Base-by-base conservation (phyloP, 2,329 filamentous ascomycete species). In the Trichoderma arundinaceum region DNA sequence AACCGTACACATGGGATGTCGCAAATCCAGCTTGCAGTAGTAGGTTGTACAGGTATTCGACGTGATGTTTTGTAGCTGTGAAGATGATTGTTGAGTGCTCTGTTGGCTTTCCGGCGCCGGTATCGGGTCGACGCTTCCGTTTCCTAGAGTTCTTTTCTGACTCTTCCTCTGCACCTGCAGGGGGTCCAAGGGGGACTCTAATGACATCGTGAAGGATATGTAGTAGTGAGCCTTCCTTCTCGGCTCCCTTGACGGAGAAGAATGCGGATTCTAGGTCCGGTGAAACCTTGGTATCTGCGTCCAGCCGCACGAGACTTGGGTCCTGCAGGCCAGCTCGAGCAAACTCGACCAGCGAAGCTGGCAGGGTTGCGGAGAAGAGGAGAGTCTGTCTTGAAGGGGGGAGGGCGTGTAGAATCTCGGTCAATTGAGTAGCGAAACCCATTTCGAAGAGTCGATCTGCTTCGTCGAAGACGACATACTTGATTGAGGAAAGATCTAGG, bases 391-490 rank as follows among this genome's bases (percentile, higher is more conserved):
- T 86, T 28, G 89, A 91, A 0, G 87, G 82, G 1, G 96, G 95
- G 15, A 99, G 81, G 0, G 93, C 91, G 74, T 97, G 89, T 59
- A 99, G 81, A 82, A 98, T 98, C 76, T 99, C 95, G 1, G 91
- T 90, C 71, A 99, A 82, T 74, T 99, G 95, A 3, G 92, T 89
- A 4, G 94, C 93, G 75, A 99, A 99, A 72, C 95, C 96, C 94
- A 99, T 97, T 76, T 99, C 95, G 77, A 99, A 99, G 19, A 99
- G 83, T 62, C 95, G 87, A 83, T 99, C 95, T 1, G 95, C 95
- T 77, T 99, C 95, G 75, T 99, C 95, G 69, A 99, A 99, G 8
- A 99, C 95, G 28, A 97, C 92, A 74, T 99, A 99, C 71, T 88
- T 86, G 68, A 99, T 90, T 4, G 92, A 96, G 0, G 90, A 92